A percentile compares a stretch with the other conserved stretches of the same genome.
Evolutionary conservation across 106 monocot species (phyloP).

Genomic region (Narthecium ossifragum): DNA sequence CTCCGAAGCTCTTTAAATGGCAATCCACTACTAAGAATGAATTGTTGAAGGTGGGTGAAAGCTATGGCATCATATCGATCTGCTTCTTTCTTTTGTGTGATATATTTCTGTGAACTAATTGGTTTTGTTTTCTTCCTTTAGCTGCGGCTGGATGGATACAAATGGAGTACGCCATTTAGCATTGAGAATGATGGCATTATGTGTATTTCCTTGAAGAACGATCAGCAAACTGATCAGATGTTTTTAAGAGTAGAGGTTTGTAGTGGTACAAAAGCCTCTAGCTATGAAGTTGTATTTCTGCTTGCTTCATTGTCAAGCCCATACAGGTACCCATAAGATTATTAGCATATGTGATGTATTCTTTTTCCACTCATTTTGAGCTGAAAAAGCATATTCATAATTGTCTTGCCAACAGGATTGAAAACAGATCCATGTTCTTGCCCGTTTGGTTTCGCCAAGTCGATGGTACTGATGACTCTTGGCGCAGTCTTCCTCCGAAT

Average conservation of each 20-base stretch:
- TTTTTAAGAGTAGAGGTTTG: conserved; percentile 70
- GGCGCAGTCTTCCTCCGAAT: conserved; percentile 81
- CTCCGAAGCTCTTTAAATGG: conserved; percentile 76
- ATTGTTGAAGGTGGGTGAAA: conserved; percentile 48
- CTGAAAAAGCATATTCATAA: background rate
- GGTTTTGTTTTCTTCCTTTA: conserved; percentile 17
- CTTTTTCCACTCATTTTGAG: background rate
- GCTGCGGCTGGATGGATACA: conserved; percentile 77
- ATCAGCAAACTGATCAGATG: conserved; percentile 36
- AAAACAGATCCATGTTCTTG: conserved; percentile 76
- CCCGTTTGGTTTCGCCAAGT: conserved; percentile 81
- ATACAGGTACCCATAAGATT: conserved; percentile 47
- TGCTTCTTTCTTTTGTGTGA: too few relatives aligned
- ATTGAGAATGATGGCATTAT: conserved; percentile 74
- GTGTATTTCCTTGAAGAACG: conserved; percentile 39
- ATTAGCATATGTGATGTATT: too few relatives aligned
- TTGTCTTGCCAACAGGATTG: conserved; percentile 51
- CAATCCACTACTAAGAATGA: conserved; percentile 46
- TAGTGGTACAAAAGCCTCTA: conserved; percentile 60
- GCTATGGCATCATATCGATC: background rate
- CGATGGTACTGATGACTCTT: conserved; percentile 56
- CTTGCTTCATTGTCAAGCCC: conserved; percentile 63
- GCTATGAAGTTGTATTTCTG: conserved; percentile 72
- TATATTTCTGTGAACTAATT: too few relatives aligned
- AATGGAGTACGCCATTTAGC: conserved; percentile 91